Conservation (phyloP, 2,329 filamentous ascomycete species). For the Blastomyces silverae region DNA sequence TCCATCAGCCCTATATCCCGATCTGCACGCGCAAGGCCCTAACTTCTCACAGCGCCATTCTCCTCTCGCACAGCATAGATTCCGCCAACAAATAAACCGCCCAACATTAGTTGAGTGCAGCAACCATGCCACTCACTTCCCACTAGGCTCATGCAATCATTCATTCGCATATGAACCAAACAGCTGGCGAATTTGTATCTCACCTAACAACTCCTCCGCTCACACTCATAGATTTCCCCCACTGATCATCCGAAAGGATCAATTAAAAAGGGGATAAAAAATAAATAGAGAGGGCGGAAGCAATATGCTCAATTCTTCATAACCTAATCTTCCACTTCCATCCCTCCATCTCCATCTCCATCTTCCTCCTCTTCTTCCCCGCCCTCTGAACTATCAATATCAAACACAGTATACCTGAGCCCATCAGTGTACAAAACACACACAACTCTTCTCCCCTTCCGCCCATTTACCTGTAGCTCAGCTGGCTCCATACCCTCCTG, state of each 20-base stretch:
- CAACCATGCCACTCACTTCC: neutral
- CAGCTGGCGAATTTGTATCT: neutral
- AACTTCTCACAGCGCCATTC: neutral
- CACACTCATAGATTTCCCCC: neutral
- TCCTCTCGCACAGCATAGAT: neutral
- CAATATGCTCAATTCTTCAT: neutral
- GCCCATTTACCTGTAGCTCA: constrained; percentile 50
- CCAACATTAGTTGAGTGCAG: neutral
- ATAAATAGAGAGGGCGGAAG: neutral
- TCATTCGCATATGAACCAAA: neutral
- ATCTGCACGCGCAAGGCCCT: neutral
- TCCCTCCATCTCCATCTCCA: constrained; percentile 18
- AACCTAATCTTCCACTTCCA: constrained; percentile 1
- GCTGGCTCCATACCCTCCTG: constrained; percentile 44
- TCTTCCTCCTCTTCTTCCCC: constrained; percentile 25
- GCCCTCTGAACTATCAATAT: constrained; percentile 44
- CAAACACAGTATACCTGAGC: constrained; percentile 51
- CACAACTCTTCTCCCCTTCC: constrained; percentile 47
- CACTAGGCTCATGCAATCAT: neutral
- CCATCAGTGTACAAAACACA: constrained; percentile 51
- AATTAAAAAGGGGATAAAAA: neutral
- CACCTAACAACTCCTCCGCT: neutral
- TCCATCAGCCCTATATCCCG: neutral
- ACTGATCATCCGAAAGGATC: neutral
- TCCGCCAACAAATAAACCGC: neutral